These are phyloP conservation scores for Mikania micrantha DNA, from an alignment of 129 eudicot species.

Conservation along the genomic window DNA sequence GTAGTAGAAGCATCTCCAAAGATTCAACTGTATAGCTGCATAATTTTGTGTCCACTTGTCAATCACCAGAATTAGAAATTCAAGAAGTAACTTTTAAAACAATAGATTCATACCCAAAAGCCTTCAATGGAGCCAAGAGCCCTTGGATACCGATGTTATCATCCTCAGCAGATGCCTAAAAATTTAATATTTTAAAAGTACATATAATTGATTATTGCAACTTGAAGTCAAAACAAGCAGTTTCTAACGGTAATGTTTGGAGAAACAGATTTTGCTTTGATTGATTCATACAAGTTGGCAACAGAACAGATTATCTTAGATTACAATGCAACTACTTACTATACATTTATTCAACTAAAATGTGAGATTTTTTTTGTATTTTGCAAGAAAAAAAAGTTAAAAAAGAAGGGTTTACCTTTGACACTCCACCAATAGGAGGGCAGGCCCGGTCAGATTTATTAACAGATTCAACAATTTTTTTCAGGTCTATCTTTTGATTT, in stretches of 20 bases:
- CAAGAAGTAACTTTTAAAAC: background rate
- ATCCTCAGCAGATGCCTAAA: slow-evolving; percentile 54
- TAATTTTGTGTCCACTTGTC: background rate
- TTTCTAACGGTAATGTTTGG: background rate
- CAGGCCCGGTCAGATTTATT: slow-evolving; percentile 36
- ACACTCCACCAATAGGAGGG: slow-evolving; percentile 69
- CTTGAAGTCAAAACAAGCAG: background rate
- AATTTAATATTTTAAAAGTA: background rate
- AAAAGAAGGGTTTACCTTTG: slow-evolving; percentile 38
- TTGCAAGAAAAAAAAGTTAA: background rate
- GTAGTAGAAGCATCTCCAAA: slow-evolving; percentile 89
- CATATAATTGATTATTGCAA: background rate
- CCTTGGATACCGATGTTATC: slow-evolving; percentile 81
- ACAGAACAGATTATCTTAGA: background rate
- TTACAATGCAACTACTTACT: background rate
- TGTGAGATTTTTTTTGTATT: background rate
- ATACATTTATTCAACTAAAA: background rate
- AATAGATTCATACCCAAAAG: slow-evolving; percentile 63
- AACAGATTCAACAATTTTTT: slow-evolving; percentile 78
- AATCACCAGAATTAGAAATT: background rate
- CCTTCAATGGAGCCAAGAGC: slow-evolving; percentile 81
- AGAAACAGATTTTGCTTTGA: background rate
- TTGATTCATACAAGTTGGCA: background rate
- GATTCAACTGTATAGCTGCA: slow-evolving; percentile 78
- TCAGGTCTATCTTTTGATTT: slow-evolving; percentile 75